These are phyloP conservation scores for Myxozyma melibiosi DNA, from an alignment of 805 yeast species.

Conservation along the genomic window DNA sequence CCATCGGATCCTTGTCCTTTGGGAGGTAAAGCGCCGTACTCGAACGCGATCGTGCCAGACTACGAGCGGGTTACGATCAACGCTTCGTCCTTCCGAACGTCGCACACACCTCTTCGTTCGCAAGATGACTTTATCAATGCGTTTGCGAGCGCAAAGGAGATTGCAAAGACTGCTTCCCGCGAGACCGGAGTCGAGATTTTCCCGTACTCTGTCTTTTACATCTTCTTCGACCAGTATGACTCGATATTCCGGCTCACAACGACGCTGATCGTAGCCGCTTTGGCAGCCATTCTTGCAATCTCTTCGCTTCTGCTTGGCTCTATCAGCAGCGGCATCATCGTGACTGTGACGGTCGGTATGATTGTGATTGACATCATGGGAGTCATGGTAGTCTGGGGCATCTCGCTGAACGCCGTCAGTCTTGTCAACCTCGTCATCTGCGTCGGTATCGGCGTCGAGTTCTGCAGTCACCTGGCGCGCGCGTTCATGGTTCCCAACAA, in stretches of 20 bases:
- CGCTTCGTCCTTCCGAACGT: conserved; percentile 74
- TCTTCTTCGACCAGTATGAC: conserved; percentile 86
- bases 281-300: conserved; percentile 53
- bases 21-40: conserved; percentile 94
- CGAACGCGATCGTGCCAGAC: conserved; percentile 55
- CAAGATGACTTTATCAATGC: conserved; percentile 85
- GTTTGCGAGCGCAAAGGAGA: conserved; percentile 67
- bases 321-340: conserved; percentile 55
- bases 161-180: conserved; percentile 54
- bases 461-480: conserved; percentile 82
- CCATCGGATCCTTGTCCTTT: conserved; percentile 91
- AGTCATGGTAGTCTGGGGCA: conserved; percentile 69
- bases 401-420: conserved; percentile 84
- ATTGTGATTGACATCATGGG: conserved; percentile 78
- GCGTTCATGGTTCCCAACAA: conserved; percentile 61
- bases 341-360: conserved; percentile 61
- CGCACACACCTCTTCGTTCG: conserved; percentile 77
- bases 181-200: conserved; percentile 58
- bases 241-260: conserved; percentile 64
- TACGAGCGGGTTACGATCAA: conserved; percentile 46
- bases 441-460: conserved; percentile 90
- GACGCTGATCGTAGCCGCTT: conserved; percentile 55
- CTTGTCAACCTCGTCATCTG: conserved; percentile 90
- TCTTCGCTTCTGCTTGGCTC: conserved; percentile 69
- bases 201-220: conserved; percentile 92